Conservation (phyloP, 306 rosid species). For the Cotoneaster glaucophyllus region DNA sequence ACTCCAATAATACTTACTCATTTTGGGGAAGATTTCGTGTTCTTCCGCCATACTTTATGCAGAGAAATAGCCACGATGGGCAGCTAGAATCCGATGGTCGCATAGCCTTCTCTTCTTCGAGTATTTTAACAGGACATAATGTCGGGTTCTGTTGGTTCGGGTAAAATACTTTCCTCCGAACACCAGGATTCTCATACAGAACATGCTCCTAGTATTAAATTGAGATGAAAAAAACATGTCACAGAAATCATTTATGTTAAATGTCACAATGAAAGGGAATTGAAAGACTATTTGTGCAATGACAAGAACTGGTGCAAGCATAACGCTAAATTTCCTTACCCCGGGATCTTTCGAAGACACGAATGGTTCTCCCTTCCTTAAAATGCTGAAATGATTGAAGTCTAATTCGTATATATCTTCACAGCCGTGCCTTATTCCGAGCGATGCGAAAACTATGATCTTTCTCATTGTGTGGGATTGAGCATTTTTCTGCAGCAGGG, state of each 20-base stretch:
- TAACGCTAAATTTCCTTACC: slow-evolving; percentile 34
- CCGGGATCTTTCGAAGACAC: slow-evolving; percentile 58
- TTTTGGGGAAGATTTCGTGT: slow-evolving; percentile 90
- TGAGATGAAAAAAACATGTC: background rate
- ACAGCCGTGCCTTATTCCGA: slow-evolving; percentile 82
- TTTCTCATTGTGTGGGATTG: slow-evolving; percentile 81
- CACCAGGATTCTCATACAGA: slow-evolving; percentile 70
- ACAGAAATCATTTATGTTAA: no score
- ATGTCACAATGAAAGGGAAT: background rate
- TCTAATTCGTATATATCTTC: slow-evolving; percentile 78
- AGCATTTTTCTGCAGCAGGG: slow-evolving; percentile 49
- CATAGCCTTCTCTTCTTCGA: slow-evolving; percentile 77
- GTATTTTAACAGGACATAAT: slow-evolving; percentile 71
- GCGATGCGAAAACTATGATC: slow-evolving; percentile 76
- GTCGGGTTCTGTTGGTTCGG: slow-evolving; percentile 47
- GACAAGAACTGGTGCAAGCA: background rate
- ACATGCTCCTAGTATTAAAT: slow-evolving; percentile 51
- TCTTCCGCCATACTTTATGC: slow-evolving; percentile 93
- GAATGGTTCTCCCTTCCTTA: slow-evolving; percentile 67
- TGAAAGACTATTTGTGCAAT: background rate
- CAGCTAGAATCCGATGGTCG: slow-evolving; percentile 71
- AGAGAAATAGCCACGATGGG: slow-evolving; percentile 82
- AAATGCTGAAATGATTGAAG: slow-evolving; percentile 70
- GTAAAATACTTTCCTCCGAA: slow-evolving; percentile 59
- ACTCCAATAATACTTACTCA: slow-evolving; percentile 48